Evolutionary conservation across 371 early-diverging fungal genomes (phyloP), one percentile per base, ranked within the genome.

Genomic region (Rhizopus stolonifer): DNA sequence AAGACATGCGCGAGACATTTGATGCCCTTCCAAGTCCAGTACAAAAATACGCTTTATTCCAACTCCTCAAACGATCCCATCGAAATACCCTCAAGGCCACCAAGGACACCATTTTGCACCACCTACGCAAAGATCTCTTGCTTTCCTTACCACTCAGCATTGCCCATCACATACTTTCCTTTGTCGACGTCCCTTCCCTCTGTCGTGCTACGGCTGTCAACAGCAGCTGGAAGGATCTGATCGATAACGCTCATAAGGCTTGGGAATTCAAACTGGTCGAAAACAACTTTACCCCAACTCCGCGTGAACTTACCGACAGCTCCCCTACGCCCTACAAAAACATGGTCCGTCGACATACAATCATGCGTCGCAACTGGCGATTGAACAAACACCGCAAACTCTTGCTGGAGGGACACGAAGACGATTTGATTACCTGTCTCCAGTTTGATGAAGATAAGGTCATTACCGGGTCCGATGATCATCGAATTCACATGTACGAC

Each of bases 381-480:
- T 67, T 72, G 36, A 94, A 92, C 22, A 61, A 79, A 25, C 84
- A 82, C 64, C 79, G 81, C 52, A 87, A 86, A 32, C 81, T 86
- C 18, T 79, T 83, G 32, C 87, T 97, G 63, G 80, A 85, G 23
- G 94, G 92, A 11, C 92, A 92, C 58, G 86, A 82, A 25, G 78
- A 74, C 21, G 76, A 64, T 40, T 92, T 96, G 0, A 95, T 96
- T 14, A 96, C 99, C 17, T 96, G 96, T 60, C 76, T 98, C 33
- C 94, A 95, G 69, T 92, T 95, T 65, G 95, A 95, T 56, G 84
- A 84, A 13, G 87, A 95, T 46, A 91, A 93, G 69, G 90, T 98
- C 21, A 87, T 96, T 14, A 87, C 90, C 2, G 97, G 96, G 10
- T 42, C 92, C 15, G 97, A 98, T 61, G 93, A 94, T 47, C 80